Evolutionary conservation across 495 filamentous ascomycete species (phyloP).

Genomic region (Bombardia bombarda): DNA sequence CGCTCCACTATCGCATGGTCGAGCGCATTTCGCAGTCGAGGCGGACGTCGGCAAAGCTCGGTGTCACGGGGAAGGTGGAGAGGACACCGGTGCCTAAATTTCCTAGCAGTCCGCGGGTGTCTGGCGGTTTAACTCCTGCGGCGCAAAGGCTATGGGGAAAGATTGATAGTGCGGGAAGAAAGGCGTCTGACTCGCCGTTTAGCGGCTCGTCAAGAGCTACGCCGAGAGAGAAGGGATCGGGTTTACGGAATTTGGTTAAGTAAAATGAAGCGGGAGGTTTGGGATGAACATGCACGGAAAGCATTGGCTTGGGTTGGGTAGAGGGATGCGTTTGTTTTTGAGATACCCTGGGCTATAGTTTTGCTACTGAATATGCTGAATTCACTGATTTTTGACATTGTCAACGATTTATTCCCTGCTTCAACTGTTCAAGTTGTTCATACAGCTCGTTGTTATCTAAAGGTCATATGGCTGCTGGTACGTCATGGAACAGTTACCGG

Average conservation of each 20-base stretch:
- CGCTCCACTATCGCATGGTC: conserved; percentile 83
- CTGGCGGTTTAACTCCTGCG: conserved; percentile 65
- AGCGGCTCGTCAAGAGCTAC: conserved; percentile 24
- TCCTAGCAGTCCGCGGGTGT: conserved; percentile 60
- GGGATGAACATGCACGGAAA: neutral
- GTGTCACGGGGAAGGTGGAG: conserved; percentile 48
- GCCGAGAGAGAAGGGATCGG: conserved; percentile 14
- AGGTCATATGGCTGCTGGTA: no score
- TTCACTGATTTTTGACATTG: neutral
- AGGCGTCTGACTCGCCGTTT: conserved; percentile 42
- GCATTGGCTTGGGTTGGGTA: neutral
- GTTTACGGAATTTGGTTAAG: conserved; percentile 15
- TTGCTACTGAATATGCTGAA: neutral
- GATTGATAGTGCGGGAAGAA: conserved; percentile 48
- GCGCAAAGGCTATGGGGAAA: conserved; percentile 67
- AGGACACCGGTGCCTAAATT: conserved; percentile 63
- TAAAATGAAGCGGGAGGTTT: neutral
- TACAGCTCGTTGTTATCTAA: no score
- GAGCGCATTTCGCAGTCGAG: conserved; percentile 72
- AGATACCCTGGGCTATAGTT: conserved; percentile 1
- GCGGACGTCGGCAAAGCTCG: conserved; percentile 39
- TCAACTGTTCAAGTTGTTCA: no score
- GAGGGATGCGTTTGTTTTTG: neutral
- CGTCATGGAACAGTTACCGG: no score
- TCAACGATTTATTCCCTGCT: neutral